phyloP scores from a whole-genome alignment of 495 filamentous ascomycete species.

The Gamarada debralockiae region DNA sequence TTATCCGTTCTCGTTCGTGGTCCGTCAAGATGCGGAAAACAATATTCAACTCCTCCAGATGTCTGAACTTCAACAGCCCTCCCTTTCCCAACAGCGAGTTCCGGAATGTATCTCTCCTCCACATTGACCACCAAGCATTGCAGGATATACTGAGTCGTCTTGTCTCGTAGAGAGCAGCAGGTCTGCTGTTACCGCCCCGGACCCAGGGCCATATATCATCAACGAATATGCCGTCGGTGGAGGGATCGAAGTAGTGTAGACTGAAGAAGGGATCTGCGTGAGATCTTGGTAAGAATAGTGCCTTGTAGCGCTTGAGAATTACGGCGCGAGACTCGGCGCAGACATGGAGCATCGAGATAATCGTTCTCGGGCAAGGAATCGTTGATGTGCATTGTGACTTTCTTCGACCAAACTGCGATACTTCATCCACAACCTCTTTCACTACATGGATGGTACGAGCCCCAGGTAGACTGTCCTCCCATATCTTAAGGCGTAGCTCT shows the following conservation, averaged over 20 bases:
- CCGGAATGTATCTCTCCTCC: background rate
- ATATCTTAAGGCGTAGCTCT: slow-evolving; percentile 4
- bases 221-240: background rate
- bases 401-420: background rate
- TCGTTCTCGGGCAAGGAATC: background rate
- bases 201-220: slow-evolving; percentile 5
- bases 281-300: background rate
- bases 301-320: background rate
- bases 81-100: background rate
- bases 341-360: background rate
- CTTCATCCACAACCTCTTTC: background rate
- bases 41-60: slow-evolving; percentile 1
- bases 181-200: background rate
- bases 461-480: background rate
- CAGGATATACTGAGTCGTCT: background rate
- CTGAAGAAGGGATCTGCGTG: background rate
- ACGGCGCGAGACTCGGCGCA: background rate
- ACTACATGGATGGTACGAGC: background rate
- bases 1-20: background rate
- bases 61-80: slow-evolving; percentile 1
- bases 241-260: slow-evolving; percentile 2
- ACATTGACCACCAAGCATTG: slow-evolving; percentile 3
- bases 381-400: background rate
- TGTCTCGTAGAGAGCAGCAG: background rate
- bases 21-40: background rate